Percentiles rank a stretch among this genome's conserved stretches.
These are phyloP conservation scores for Diutina scorzettiae DNA, from an alignment of 1,139 yeast genomes.

Conservation along the genomic window DNA sequence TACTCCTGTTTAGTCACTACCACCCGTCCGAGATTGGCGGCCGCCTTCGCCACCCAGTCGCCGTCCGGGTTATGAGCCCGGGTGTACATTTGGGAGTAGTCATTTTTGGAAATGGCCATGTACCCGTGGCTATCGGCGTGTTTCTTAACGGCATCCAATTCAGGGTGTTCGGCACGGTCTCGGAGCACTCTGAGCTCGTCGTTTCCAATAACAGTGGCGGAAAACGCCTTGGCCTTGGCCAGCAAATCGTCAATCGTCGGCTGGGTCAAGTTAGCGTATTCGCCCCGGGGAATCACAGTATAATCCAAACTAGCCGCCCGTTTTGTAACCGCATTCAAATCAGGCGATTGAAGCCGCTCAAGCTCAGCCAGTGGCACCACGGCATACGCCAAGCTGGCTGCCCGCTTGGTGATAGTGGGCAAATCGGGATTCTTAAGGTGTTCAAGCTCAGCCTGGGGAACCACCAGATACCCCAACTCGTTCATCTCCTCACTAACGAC, in stretches of 20 bases:
- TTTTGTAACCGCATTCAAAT: neutral
- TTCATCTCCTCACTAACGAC: neutral
- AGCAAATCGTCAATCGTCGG: conserved; percentile 3
- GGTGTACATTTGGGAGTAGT: neutral
- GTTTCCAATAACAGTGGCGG: neutral
- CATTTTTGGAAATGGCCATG: neutral
- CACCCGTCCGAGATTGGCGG: neutral
- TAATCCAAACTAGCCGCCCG: neutral
- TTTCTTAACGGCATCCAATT: neutral
- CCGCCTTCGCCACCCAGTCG: neutral
- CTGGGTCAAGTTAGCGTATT: neutral
- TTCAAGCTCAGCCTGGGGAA: conserved; percentile 7
- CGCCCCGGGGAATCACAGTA: neutral
- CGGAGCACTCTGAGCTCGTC: neutral
- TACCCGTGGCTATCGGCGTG: neutral
- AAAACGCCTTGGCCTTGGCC: neutral
- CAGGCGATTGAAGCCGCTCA: neutral
- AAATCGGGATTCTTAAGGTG: neutral
- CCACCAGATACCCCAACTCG: conserved; percentile 5
- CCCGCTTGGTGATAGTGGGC: neutral
- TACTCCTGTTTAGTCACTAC: neutral
- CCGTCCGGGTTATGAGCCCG: neutral
- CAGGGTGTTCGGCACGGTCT: conserved; percentile 1
- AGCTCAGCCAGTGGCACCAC: neutral
- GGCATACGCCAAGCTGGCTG: neutral